Evolutionary conservation across 2,329 filamentous ascomycete genomes (phyloP), one percentile per base, ranked within the genome.

Genomic region (Cryphonectria naterciae): DNA sequence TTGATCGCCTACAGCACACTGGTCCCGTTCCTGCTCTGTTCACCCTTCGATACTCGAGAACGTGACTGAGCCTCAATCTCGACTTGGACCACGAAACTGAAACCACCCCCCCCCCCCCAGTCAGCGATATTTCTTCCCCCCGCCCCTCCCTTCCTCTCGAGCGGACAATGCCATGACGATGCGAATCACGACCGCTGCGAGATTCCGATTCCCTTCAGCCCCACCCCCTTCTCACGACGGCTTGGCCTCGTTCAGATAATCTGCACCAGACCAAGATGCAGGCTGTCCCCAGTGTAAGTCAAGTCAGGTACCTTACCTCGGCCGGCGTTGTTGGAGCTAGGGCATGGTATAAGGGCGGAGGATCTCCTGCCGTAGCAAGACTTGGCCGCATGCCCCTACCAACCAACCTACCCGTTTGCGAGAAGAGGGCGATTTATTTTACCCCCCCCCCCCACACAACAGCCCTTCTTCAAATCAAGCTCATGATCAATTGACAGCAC

Each of bases 201-300:
- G 72, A 72, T 75, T 74, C 76, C 75, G 77, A 77, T 76, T 75
- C 75, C 76, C 77, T 74, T 74, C 75, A 71, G 74, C 76, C 74
- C 75, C 74, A 75, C 63, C 71, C 49, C 76, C 75, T 76, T 74
- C 74, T 75, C 73, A 70, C 73, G 56, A 71, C 76, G 78, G 78
- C 77, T 74, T 75, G 75, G 76, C 74, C 75, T 75, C 76, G 75
- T 75, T 73, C 72, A 75, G 73, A 75, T 78, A 77, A 75, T 74
- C 74, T 71, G 69, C 76, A 72, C 75, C 77, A 75, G 75, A 72
- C 46, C 76, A 80, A 74, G 70, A 82, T 82, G 80, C 80, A 81
- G 75, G 78, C 79, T 67, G 80, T 82, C 75, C 80, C 80, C 68
- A 85, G 83, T 81, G 83, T 85, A 83, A 84, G 83, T 84, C 49